Evolutionary conservation across 2,329 filamentous ascomycete genomes (phyloP), one percentile per base, ranked within the genome.

Genomic region (Stagonosporopsis rhizophila): DNA sequence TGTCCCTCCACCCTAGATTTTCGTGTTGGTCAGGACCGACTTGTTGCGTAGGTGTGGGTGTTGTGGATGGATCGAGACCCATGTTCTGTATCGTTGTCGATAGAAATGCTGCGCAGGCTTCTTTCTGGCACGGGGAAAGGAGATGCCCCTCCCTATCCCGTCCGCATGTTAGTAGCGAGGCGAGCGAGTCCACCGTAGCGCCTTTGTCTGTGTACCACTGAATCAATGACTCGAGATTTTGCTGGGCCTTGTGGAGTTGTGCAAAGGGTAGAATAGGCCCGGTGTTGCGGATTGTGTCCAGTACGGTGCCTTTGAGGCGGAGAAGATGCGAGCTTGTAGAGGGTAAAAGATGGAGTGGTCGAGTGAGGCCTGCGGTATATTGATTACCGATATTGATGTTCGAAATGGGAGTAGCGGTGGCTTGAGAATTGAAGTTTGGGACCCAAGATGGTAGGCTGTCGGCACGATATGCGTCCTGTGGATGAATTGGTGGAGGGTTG

Each of bases 361-460:
- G 57, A 3, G 14, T n/a, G 8, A 39, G 44, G 1, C 58, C 53
- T 4, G 53, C 37, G 1, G 40, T 28, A 40, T 60, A 52, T 23
- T 49, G 6, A 19, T 59, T 49, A 6, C 25, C 44, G 4, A 7
- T 9, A 5, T 39, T 45, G 8, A 52, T 45, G 25, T 56, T 56
- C 6, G 53, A 52, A 4, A 66, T 32, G 1, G 56, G 44, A 25
- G 44, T 52, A 5, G 54, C 27, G 3, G 46, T 41, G 9, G 22
- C 45, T 30, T 56, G 51, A 1, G 22, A 30, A 17, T 40, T 50
- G 61, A 63, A 67, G 45, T 68, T 35, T 3, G 60, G 64, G 2
- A 64, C 64, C 64, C 65, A 68, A 1, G 56, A 61, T 32, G 62
- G 64, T 9, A 58, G 17, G 19, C 28, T 11, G 6, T 19, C 27